A percentile compares a stretch with the other conserved stretches of the same genome.
phyloP scores from a whole-genome alignment of 192 early-diverging fungal genomes.

The Backusella parvicylindrica region DNA sequence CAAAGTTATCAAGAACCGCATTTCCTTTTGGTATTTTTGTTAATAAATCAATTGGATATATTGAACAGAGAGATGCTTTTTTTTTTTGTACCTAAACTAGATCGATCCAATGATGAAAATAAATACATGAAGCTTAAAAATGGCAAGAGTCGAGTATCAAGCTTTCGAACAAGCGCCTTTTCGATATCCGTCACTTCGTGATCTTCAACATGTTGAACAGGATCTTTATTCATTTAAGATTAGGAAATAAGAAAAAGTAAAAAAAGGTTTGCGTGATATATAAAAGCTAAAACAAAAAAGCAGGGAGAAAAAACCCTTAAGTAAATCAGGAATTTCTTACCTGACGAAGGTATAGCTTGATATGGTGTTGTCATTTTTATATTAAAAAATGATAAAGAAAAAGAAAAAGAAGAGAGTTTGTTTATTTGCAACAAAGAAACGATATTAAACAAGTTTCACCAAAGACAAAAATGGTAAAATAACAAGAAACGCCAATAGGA shows the following conservation, averaged over 20 bases:
- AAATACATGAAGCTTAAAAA: conserved; percentile 35
- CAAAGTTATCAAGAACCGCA: conserved; percentile 35
- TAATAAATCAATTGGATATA: neutral
- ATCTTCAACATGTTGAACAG: neutral
- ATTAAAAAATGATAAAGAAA: neutral
- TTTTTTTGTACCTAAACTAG: conserved; percentile 25
- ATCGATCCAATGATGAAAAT: conserved; percentile 31
- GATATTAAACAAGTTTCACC: neutral
- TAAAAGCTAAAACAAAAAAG: too few species aligned
- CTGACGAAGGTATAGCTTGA: neutral
- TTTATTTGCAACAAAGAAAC: neutral
- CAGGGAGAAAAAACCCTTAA: neutral
- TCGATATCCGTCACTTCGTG: neutral
- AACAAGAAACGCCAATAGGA: neutral
- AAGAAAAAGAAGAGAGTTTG: neutral
- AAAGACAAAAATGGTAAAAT: neutral
- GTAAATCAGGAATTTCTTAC: too few species aligned
- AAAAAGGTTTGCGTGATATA: neutral
- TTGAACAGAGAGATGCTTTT: neutral
- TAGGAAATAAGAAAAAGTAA: neutral
- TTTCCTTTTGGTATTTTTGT: conserved; percentile 15
- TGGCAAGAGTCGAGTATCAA: conserved; percentile 22
- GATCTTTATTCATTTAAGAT: neutral
- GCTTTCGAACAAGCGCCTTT: conserved; percentile 20
- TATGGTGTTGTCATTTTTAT: neutral